phyloP scores from a whole-genome alignment of 805 yeast genomes.

The Metschnikowia rubicola region DNA sequence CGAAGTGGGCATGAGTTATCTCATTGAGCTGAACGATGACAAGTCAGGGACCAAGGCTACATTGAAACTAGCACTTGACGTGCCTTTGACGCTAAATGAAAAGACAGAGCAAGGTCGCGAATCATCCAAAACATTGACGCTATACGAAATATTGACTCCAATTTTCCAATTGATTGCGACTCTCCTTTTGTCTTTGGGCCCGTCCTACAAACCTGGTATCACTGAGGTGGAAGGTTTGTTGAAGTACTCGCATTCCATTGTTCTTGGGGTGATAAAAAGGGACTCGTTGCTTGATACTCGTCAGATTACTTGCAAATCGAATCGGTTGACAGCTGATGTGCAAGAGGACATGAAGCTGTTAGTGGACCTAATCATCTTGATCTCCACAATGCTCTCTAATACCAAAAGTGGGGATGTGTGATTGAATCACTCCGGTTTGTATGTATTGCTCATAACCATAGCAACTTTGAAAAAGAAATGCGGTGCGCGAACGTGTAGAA shows the following conservation, averaged over 20 bases:
- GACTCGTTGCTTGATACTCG: conserved; percentile 39
- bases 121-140: conserved; percentile 36
- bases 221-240: conserved; percentile 51
- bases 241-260: conserved; percentile 48
- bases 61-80: conserved; percentile 50
- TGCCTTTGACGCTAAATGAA: conserved; percentile 40
- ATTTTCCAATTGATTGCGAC: conserved; percentile 70
- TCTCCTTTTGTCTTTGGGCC: conserved; percentile 69
- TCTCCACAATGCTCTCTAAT: conserved; percentile 11
- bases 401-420: conserved; percentile 6
- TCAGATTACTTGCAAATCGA: conserved; percentile 9
- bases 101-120: not conserved
- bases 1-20: conserved; percentile 65
- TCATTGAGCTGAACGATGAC: conserved; percentile 28
- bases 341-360: conserved; percentile 46
- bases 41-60: conserved; percentile 3
- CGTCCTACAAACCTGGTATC: conserved; percentile 61
- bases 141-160: conserved; percentile 68
- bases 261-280: conserved; percentile 60
- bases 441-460: not conserved
- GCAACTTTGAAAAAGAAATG: not conserved
- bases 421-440: not conserved
- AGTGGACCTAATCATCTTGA: conserved; percentile 28
- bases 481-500: too few relatives aligned
- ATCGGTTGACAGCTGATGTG: conserved; percentile 24